Base-by-base conservation (phyloP, 108 stramenopile genomes). In the Fragilariopsis cylindrus region DNA sequence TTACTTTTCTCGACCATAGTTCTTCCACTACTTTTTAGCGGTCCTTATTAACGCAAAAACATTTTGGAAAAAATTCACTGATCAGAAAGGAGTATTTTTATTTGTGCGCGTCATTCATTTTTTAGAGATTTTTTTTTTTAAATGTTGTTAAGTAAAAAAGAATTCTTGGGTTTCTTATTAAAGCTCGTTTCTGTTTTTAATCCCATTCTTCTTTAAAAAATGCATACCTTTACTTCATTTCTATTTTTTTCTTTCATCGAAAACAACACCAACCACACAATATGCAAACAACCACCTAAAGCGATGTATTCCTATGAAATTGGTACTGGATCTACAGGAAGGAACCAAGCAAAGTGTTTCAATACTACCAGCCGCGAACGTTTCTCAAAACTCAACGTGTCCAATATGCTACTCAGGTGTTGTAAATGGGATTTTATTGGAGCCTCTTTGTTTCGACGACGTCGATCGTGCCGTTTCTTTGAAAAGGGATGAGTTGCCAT, bases 401-500 rank as follows among this genome's bases (percentile, higher is more conserved):
- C 82, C 76, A 39, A 44, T 69, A 52, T 92, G 76, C 74, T 79
- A 49, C 15, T 58, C 48, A 2, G 74, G 73, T 6, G 52, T 55
- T 43, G 75, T 85, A 18, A 58, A 60, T 56, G 76, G 80, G 9
- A 77, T 88, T 56, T 53, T 80, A 7, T 42, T 88, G 11, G 54
- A 83, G 15, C 82, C 81, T 9, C 48, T 88, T 18, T 53, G 60
- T 16, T 78, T 84, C 45, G 48, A 75, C 30, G 80, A 77, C 39
- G 48, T 88, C 5, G 87, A 88, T 12, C 57, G 74, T 13, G 84
- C 87, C 5, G 63, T 80, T 13, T 82, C 80, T 9, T 44, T 82
- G 42, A 68, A 75, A 48, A 78, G 69, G 48, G 48, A 41, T 15
- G 62, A 63, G 40, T 5, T 63, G 4, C 43, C 42, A 7, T 63